Evolutionary conservation across 1,139 yeast genomes (phyloP).

Genomic region (Dujonia santamariae): DNA sequence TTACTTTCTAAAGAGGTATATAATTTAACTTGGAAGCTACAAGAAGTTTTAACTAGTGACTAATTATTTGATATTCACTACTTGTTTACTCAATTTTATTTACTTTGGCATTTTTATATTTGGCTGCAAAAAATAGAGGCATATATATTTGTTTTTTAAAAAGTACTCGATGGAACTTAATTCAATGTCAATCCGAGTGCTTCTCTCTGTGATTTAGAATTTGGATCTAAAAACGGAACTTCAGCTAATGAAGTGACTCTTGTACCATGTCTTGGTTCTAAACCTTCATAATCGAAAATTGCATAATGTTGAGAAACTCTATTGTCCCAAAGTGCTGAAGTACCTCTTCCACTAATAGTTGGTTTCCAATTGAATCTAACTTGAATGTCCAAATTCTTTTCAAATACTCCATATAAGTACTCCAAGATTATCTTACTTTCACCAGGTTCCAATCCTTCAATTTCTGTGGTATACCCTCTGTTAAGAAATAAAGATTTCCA

Average conservation of each 20-base stretch:
- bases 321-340: conserved; percentile 60
- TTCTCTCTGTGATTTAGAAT: conserved; percentile 45
- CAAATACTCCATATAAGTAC: conserved; percentile 30
- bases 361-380: conserved; percentile 56
- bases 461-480: conserved; percentile 32
- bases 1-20: too few relatives aligned
- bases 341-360: conserved; percentile 45
- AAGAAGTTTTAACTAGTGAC: too few relatives aligned
- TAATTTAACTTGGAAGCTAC: too few relatives aligned
- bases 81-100: too few relatives aligned
- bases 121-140: too few relatives aligned
- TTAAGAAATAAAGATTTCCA: conserved; percentile 40
- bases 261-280: conserved; percentile 45
- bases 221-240: conserved; percentile 43
- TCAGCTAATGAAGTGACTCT: conserved; percentile 51
- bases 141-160: too few relatives aligned
- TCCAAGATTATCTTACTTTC: conserved; percentile 32
- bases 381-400: conserved; percentile 41
- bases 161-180: too few relatives aligned
- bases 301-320: conserved; percentile 50
- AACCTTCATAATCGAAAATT: conserved; percentile 45
- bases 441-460: conserved; percentile 33
- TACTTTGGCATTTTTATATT: too few relatives aligned
- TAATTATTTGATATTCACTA: too few relatives aligned
- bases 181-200: conserved; percentile 30